These are phyloP conservation scores for Xanthoparmelia taractica DNA, from an alignment of 495 filamentous ascomycete genomes.

Conservation along the genomic window DNA sequence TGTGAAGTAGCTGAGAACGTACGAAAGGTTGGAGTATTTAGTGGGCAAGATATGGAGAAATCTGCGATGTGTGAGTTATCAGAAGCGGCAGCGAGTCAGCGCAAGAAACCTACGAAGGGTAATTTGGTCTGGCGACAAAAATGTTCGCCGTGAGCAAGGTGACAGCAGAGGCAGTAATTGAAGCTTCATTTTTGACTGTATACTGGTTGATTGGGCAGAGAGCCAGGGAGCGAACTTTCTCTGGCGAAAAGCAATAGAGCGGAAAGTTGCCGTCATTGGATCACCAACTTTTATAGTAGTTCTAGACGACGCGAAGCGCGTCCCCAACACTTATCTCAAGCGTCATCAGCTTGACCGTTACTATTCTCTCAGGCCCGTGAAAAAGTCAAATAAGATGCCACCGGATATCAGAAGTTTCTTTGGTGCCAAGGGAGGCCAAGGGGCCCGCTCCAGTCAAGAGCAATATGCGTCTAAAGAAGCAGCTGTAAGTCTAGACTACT, in stretches of 20 bases:
- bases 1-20: constrained; percentile 67
- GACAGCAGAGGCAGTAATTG: not conserved
- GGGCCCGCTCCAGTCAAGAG: constrained; percentile 39
- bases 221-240: not conserved
- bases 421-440: constrained; percentile 48
- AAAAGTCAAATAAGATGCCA: constrained; percentile 45
- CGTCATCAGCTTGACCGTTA: not conserved
- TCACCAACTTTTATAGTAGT: not conserved
- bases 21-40: constrained; percentile 30
- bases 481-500: constrained; percentile 19
- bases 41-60: not conserved
- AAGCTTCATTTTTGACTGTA: constrained; percentile 10
- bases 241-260: not conserved
- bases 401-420: constrained; percentile 78
- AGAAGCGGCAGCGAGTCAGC: not conserved
- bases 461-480: constrained; percentile 30
- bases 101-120: not conserved
- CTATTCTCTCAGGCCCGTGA: not conserved
- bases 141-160: not conserved
- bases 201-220: not conserved
- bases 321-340: not conserved
- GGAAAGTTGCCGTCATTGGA: not conserved
- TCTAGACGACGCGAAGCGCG: constrained; percentile 6
- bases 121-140: not conserved
- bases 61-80: not conserved